Base-by-base conservation (phyloP, 805 yeast species). In the Candida saitoana region DNA sequence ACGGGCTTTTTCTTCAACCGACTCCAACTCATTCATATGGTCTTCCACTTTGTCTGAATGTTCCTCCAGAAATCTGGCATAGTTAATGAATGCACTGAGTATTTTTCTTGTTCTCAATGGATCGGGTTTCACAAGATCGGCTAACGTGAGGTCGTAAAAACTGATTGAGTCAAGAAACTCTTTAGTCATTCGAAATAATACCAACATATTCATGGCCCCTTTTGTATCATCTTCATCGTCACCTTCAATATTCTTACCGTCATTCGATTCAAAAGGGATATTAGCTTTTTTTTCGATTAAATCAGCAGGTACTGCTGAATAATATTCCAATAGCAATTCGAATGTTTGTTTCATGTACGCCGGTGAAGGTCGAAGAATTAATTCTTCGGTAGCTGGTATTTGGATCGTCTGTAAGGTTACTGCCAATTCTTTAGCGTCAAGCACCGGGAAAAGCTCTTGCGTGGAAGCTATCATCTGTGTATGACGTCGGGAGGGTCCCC, bases 101-200 rank as follows among this genome's bases (percentile, higher is more conserved):
- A 87, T 70, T 36, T 91, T 66, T 47, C 80, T 67, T 1, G 79
- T 70, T 44, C 95, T 68, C 30, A 59, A 62, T 0, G 85, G 68
- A n/a, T 88, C 96, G 0, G 96, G 96, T 49, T 79, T 80, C 44
- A 77, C 69, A 22, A 89, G 66, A 63, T 89, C 96, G 64, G 77
- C 70, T 39, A 88, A 67, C 34, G 80, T 76, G 55, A 88, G 85
- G 59, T 89, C 96, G 43, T 77, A 71, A 2, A 89, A 76, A 0
- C 96, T 96, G 55, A 91, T 82, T 44, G 76, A 81, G 35, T 73
- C 71, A 49, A 87, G 70, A 57, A 87, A 84, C 53, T 71, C 74
- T 56, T 71, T 73, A 49, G 85, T 74, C 4, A 78, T 77, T 40
- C 80, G 63, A 45, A 81, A 85, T 18, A 84, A 62, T 2, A 79